Conservation (phyloP, 495 filamentous ascomycete species). For the Hypoxylon intermedium region DNA sequence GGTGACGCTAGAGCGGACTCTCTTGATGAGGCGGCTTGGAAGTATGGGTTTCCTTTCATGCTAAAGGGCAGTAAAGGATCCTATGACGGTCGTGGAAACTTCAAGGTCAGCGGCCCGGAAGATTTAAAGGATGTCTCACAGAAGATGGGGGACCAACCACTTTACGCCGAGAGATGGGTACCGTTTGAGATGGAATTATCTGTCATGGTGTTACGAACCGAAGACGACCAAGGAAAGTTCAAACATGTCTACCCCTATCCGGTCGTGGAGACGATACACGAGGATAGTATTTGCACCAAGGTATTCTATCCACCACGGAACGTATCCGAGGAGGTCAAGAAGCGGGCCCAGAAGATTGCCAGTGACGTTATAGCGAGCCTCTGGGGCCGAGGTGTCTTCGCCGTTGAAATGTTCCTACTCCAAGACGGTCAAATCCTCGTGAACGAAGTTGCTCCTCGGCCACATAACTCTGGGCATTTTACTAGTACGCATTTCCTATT, state of each 20-base stretch:
- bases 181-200: conserved; percentile 86
- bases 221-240: conserved; percentile 65
- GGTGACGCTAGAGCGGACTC: conserved; percentile 60
- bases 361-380: conserved; percentile 78
- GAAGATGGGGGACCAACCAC: conserved; percentile 69
- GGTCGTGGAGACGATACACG: conserved; percentile 91
- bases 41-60: conserved; percentile 89
- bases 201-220: conserved; percentile 93
- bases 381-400: conserved; percentile 90
- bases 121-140: conserved; percentile 75
- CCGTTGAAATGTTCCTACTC: conserved; percentile 96
- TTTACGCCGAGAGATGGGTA: conserved; percentile 94
- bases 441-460: conserved; percentile 94
- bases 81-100: conserved; percentile 95
- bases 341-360: conserved; percentile 77
- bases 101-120: conserved; percentile 68
- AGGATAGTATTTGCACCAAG: conserved; percentile 94
- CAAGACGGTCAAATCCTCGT: conserved; percentile 76
- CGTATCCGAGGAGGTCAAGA: conserved; percentile 65
- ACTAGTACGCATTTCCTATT: conserved; percentile 59
- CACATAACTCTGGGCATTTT: conserved; percentile 97
- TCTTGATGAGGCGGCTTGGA: conserved; percentile 66
- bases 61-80: conserved; percentile 91
- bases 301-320: conserved; percentile 84
- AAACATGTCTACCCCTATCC: conserved; percentile 74